Evolutionary conservation across 2,329 filamentous ascomycete genomes (phyloP).

Genomic region (Trichoderma oligosporum): DNA sequence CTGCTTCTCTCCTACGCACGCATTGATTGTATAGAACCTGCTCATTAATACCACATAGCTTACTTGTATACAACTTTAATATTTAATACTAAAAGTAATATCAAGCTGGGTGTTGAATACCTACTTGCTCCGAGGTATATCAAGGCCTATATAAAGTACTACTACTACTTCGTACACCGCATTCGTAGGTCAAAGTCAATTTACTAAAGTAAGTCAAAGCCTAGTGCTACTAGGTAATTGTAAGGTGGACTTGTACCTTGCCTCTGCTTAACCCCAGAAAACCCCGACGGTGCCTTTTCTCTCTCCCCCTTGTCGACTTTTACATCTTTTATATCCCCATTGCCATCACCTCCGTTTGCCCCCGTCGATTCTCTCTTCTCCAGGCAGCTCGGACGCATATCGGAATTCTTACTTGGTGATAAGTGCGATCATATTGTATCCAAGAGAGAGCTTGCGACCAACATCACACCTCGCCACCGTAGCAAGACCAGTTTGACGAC

Average conservation of each 20-base stretch:
- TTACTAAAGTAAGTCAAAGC: constrained; percentile 1
- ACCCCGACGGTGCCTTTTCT: constrained; percentile 6
- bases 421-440: constrained; percentile 9
- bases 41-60: not conserved
- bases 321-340: constrained; percentile 14
- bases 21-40: constrained; percentile 3
- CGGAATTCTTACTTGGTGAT: not conserved
- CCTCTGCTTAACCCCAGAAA: constrained; percentile 18
- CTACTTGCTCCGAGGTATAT: too few relatives aligned
- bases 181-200: constrained; percentile 7
- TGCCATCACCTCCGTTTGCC: constrained; percentile 15
- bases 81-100: not conserved
- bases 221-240: not conserved
- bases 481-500: not conserved
- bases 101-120: too few relatives aligned
- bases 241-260: constrained; percentile 4
- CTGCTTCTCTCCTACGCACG: not conserved
- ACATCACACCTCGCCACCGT: not conserved
- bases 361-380: constrained; percentile 12
- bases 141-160: not conserved
- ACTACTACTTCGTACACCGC: constrained; percentile 1
- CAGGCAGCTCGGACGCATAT: not conserved
- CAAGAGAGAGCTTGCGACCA: not conserved
- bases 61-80: not conserved
- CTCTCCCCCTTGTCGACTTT: constrained; percentile 6